Evolutionary conservation across 2,329 filamentous ascomycete genomes (phyloP).

Genomic region (Cladosporium sp.): DNA sequence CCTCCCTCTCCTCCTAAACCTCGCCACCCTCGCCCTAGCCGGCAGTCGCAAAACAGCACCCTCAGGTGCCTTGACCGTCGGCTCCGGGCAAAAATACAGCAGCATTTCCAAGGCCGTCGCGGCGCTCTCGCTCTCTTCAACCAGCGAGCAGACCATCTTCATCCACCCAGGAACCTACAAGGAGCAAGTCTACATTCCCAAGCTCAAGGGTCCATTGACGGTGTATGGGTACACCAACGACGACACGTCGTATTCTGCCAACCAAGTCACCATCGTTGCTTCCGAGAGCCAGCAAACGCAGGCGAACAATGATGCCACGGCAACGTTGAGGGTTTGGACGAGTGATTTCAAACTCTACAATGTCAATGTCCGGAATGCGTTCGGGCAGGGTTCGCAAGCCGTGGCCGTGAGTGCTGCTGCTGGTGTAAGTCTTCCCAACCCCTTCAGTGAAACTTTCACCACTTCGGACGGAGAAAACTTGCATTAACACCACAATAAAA

Average conservation of each 20-base stretch:
- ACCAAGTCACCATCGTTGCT: constrained; percentile 54
- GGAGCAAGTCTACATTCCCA: constrained; percentile 54
- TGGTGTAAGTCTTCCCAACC: constrained; percentile 22
- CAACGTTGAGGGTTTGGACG: constrained; percentile 45
- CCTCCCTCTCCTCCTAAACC: constrained; percentile 14
- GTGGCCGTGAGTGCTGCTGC: constrained; percentile 51
- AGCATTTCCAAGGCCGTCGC: constrained; percentile 55
- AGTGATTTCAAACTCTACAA: constrained; percentile 58
- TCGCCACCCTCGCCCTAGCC: constrained; percentile 19
- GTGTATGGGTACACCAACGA: constrained; percentile 57
- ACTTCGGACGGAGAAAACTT: not conserved
- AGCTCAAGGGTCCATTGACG: constrained; percentile 46
- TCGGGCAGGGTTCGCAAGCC: constrained; percentile 47
- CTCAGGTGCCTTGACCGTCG: constrained; percentile 48
- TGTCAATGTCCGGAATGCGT: constrained; percentile 51
- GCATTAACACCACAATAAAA: not conserved
- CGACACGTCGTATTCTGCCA: constrained; percentile 48
- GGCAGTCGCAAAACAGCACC: constrained; percentile 43
- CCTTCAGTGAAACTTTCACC: too few species aligned
- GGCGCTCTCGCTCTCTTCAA: constrained; percentile 50
- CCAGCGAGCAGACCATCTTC: constrained; percentile 55
- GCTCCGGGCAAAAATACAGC: constrained; percentile 38
- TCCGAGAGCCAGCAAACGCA: constrained; percentile 44
- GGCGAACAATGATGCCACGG: constrained; percentile 51
- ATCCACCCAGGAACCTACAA: constrained; percentile 57